These are phyloP conservation scores for Vanderwaltozyma verrucispora DNA, from an alignment of 805 yeast species.

Conservation along the genomic window DNA sequence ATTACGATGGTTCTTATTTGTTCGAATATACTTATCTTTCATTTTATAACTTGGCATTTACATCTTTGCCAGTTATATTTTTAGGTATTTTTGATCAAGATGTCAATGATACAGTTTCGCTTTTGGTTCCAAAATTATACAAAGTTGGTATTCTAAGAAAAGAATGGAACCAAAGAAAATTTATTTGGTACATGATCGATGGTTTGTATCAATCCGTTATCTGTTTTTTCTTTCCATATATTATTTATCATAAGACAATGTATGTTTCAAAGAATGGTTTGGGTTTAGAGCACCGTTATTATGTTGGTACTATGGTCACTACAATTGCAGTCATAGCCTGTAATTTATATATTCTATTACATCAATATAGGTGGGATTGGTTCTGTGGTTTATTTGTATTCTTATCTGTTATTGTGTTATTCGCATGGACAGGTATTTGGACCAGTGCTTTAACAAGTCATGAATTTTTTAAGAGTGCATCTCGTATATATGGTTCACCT, in stretches of 20 bases:
- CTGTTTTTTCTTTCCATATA: conserved; percentile 65
- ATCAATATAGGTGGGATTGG: conserved; percentile 80
- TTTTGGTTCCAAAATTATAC: conserved; percentile 67
- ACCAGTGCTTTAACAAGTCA: conserved; percentile 42
- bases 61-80: conserved; percentile 71
- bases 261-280: conserved; percentile 44
- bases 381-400: conserved; percentile 44
- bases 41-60: conserved; percentile 76
- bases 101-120: conserved; percentile 56
- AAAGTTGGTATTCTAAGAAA: conserved; percentile 58
- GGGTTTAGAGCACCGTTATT: conserved; percentile 59
- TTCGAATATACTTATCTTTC: conserved; percentile 71
- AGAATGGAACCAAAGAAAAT: conserved; percentile 66
- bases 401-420: conserved; percentile 49
- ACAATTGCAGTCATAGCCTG: conserved; percentile 59
- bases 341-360: conserved; percentile 53
- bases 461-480: conserved; percentile 64
- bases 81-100: conserved; percentile 76
- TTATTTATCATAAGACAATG: conserved; percentile 36
- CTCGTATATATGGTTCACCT: conserved; percentile 49
- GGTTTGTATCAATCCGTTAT: conserved; percentile 71
- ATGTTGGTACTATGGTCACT: conserved; percentile 60
- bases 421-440: conserved; percentile 80
- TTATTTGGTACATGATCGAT: conserved; percentile 65
- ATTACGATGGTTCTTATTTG: conserved; percentile 73